Conservation (phyloP, 768 basidiomycete genomes). For the Kwoniella shandongensis region DNA sequence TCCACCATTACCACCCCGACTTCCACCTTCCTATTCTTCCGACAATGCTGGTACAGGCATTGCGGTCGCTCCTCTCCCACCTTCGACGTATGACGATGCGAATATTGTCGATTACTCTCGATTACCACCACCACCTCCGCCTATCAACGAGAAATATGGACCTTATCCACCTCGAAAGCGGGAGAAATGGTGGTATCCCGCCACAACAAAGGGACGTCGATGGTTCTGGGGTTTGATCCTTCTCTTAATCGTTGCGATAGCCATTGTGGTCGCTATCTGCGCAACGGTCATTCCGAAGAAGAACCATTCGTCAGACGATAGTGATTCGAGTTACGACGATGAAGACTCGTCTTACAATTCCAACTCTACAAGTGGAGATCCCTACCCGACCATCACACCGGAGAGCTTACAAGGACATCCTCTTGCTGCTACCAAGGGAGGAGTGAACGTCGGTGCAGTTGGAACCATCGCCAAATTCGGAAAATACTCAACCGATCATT, state of each 20-base stretch:
- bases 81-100: slow-evolving; percentile 14
- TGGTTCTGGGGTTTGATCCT: slow-evolving; percentile 21
- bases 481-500: slow-evolving; percentile 30
- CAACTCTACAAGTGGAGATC: background rate
- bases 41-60: slow-evolving; percentile 6
- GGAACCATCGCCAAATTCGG: slow-evolving; percentile 27
- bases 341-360: background rate
- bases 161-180: slow-evolving; percentile 10
- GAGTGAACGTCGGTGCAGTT: slow-evolving; percentile 21
- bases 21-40: background rate
- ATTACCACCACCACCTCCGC: slow-evolving; percentile 10
- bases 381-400: background rate
- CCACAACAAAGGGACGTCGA: slow-evolving; percentile 12
- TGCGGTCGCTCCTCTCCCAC: too few relatives aligned
- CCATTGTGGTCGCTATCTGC: slow-evolving; percentile 20
- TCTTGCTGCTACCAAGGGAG: slow-evolving; percentile 17
- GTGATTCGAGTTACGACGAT: slow-evolving; percentile 4
- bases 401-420: slow-evolving; percentile 18
- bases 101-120: slow-evolving; percentile 13
- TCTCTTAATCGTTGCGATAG: slow-evolving; percentile 14
- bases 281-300: slow-evolving; percentile 19
- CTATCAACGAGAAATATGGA: slow-evolving; percentile 8
- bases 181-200: slow-evolving; percentile 20
- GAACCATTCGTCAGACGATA: slow-evolving; percentile 2
- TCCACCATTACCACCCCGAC: slow-evolving; percentile 16